These are phyloP conservation scores for Syzygium jambos DNA, from an alignment of 345 rosid genomes.

Conservation along the genomic window DNA sequence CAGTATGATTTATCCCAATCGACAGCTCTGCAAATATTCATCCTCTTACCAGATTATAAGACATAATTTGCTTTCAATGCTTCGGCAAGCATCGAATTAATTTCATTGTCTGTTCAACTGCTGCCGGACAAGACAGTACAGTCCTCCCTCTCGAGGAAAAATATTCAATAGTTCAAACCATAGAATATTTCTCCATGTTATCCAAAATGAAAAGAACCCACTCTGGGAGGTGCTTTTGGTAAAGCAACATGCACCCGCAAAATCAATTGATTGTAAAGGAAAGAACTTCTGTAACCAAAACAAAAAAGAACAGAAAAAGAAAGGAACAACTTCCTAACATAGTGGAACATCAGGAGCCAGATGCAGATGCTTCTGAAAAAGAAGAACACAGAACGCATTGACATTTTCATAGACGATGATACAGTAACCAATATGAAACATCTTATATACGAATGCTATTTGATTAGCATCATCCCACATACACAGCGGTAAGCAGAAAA, in stretches of 20 bases:
- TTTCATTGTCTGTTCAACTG: neutral
- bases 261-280: neutral
- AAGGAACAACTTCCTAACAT: neutral
- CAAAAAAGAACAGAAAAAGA: neutral
- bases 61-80: neutral
- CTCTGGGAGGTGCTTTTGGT: neutral
- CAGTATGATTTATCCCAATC: neutral
- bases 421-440: neutral
- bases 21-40: neutral
- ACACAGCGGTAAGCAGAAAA: neutral
- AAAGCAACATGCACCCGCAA: neutral
- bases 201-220: neutral
- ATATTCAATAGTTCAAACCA: neutral
- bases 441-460: neutral
- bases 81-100: neutral
- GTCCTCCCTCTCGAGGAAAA: neutral
- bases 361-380: neutral
- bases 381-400: neutral
- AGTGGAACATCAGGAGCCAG: neutral
- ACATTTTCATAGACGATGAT: neutral
- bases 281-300: neutral
- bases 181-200: neutral
- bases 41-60: neutral
- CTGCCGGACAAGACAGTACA: neutral
- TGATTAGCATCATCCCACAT: neutral